Percentiles rank a stretch among this genome's conserved stretches.
Evolutionary conservation across 75 land plant species (phyloP).

Genomic region (Larix kaempferi): DNA sequence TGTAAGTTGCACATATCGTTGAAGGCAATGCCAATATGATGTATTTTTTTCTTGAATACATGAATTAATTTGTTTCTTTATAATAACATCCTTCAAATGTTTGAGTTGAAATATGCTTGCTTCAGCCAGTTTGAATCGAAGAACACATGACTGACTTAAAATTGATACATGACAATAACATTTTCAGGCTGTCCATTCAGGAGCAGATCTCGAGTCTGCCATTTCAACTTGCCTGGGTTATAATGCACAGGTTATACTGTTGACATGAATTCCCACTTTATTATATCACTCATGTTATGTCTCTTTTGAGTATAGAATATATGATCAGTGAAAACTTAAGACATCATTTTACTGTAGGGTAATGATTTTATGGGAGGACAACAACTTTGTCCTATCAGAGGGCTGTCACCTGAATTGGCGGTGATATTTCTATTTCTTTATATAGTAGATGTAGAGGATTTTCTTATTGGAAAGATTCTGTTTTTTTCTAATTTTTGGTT

Average conservation of each 20-base stretch:
- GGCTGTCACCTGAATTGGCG: constrained; percentile 3
- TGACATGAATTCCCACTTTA: background rate
- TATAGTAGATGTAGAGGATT: background rate
- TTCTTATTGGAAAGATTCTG: background rate
- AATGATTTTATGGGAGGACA: constrained; percentile 5
- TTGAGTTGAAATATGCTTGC: background rate
- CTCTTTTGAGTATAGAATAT: background rate
- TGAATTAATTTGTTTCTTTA: background rate
- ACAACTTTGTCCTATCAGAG: constrained; percentile 2
- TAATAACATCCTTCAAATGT: background rate
- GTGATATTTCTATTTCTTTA: background rate
- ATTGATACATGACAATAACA: background rate
- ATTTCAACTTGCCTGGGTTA: constrained; percentile 54
- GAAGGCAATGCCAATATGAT: background rate
- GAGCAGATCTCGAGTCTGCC: constrained; percentile 59
- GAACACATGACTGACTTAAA: background rate
- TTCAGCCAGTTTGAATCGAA: background rate
- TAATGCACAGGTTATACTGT: constrained; percentile 5
- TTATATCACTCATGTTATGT: background rate
- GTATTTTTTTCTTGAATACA: background rate
- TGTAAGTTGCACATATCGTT: background rate
- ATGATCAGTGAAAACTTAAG: background rate
- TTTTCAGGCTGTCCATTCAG: constrained; percentile 57
- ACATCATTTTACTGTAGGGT: constrained; percentile 1
- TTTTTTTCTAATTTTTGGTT: background rate